Conservation (phyloP, 805 yeast species). For the Torulaspora delbrueckii region DNA sequence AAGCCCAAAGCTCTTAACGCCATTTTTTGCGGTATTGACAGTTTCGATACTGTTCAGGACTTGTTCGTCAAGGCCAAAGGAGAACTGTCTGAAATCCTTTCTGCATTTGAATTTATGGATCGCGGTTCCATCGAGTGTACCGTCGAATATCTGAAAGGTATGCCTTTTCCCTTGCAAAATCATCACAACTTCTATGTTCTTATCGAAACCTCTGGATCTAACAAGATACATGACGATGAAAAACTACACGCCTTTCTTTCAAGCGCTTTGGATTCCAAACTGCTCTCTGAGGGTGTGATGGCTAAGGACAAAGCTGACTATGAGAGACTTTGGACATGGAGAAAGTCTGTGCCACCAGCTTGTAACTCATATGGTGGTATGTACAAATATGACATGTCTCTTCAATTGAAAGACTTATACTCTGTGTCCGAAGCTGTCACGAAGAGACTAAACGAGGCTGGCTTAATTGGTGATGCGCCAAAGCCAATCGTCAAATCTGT, state of each 20-base stretch:
- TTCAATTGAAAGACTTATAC: constrained; percentile 72
- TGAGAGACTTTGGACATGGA: constrained; percentile 77
- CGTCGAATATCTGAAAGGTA: constrained; percentile 46
- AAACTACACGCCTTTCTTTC: constrained; percentile 77
- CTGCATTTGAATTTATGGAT: constrained; percentile 90
- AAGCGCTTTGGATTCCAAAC: constrained; percentile 66
- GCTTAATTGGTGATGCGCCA: constrained; percentile 56
- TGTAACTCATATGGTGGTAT: constrained; percentile 79
- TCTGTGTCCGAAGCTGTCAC: constrained; percentile 67
- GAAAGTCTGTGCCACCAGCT: constrained; percentile 85
- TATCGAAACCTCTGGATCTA: constrained; percentile 89
- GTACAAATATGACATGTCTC: constrained; percentile 86
- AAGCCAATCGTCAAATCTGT: constrained; percentile 83
- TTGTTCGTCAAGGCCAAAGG: constrained; percentile 66
- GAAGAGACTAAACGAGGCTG: constrained; percentile 48
- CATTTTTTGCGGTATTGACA: constrained; percentile 71
- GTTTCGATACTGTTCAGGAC: constrained; percentile 70
- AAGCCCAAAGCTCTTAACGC: constrained; percentile 76
- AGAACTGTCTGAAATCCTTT: constrained; percentile 71
- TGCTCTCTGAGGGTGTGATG: constrained; percentile 78
- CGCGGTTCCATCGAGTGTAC: constrained; percentile 56
- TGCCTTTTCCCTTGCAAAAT: constrained; percentile 66
- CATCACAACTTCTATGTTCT: constrained; percentile 78
- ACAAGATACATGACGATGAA: constrained; percentile 80
- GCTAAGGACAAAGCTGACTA: constrained; percentile 87